Percentiles rank a stretch among this genome's conserved stretches.
phyloP scores from a whole-genome alignment of 1,139 yeast species.

The Pneumocystis canis region DNA sequence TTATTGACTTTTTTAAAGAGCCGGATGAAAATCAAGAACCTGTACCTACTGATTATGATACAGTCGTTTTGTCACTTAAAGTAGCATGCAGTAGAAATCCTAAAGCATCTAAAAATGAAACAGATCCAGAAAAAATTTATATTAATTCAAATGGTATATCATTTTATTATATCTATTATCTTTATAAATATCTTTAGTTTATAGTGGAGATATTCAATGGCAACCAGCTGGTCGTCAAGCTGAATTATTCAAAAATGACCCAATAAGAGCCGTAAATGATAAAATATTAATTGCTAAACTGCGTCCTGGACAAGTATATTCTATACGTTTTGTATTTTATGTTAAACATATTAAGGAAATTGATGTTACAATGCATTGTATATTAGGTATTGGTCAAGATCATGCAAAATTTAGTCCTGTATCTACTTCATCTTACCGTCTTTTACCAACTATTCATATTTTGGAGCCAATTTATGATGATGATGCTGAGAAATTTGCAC shows the following conservation, averaged over 20 bases:
- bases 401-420: constrained; percentile 98
- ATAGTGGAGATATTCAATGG: constrained; percentile 75
- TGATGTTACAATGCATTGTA: constrained; percentile 74
- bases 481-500: constrained; percentile 63
- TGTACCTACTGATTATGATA: constrained; percentile 61
- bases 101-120: constrained; percentile 62
- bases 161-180: background rate
- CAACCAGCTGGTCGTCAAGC: constrained; percentile 84
- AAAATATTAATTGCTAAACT: constrained; percentile 79
- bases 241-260: constrained; percentile 54
- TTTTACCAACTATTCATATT: constrained; percentile 81
- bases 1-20: constrained; percentile 6
- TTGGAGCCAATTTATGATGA: constrained; percentile 56
- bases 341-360: constrained; percentile 36
- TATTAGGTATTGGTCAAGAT: constrained; percentile 82
- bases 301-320: constrained; percentile 69
- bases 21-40: constrained; percentile 23
- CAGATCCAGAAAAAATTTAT: constrained; percentile 72
- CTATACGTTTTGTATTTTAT: background rate
- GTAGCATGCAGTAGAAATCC: constrained; percentile 76
- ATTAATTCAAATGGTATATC: constrained; percentile 43
- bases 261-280: constrained; percentile 43
- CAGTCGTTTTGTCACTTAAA: constrained; percentile 67
- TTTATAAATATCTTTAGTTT: constrained; percentile 30
- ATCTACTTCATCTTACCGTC: constrained; percentile 89